Percentiles rank a stretch among this genome's conserved stretches.
phyloP scores from a whole-genome alignment of 73 alveolate species.

The Stentor coeruleus region DNA sequence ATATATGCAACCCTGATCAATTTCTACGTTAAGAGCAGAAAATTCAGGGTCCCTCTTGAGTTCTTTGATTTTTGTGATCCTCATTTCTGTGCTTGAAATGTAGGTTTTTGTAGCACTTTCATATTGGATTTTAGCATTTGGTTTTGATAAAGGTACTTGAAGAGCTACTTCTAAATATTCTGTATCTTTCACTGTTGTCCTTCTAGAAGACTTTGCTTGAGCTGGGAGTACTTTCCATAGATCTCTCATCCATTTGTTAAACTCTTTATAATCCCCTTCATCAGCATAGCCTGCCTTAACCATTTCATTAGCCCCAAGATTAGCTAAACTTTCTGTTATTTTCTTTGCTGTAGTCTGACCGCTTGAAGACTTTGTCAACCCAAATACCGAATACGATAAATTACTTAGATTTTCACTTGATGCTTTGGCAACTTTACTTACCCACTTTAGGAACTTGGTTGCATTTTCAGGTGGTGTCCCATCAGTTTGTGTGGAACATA shows the following conservation, averaged over 20 bases:
- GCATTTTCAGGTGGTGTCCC: conserved; percentile 4
- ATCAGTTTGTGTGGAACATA: background rate
- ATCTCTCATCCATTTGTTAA: background rate
- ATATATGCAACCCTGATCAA: background rate
- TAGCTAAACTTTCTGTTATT: background rate
- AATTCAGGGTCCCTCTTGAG: background rate
- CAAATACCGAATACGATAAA: background rate
- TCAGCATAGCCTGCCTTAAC: background rate
- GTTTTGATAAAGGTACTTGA: background rate
- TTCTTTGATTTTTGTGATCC: background rate
- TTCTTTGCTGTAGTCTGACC: background rate
- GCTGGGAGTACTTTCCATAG: conserved; percentile 4
- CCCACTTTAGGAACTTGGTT: conserved; percentile 6
- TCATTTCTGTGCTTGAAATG: background rate
- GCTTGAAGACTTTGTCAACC: background rate
- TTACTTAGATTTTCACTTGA: background rate
- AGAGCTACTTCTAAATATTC: background rate
- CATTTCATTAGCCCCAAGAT: background rate
- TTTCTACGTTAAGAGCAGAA: background rate
- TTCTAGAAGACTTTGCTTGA: background rate
- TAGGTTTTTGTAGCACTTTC: background rate
- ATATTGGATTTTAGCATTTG: background rate
- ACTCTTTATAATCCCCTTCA: background rate
- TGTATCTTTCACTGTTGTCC: background rate
- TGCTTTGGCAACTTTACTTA: background rate